These are phyloP conservation scores for Aspergillus affinis DNA, from an alignment of 495 filamentous ascomycete species.

Conservation along the genomic window DNA sequence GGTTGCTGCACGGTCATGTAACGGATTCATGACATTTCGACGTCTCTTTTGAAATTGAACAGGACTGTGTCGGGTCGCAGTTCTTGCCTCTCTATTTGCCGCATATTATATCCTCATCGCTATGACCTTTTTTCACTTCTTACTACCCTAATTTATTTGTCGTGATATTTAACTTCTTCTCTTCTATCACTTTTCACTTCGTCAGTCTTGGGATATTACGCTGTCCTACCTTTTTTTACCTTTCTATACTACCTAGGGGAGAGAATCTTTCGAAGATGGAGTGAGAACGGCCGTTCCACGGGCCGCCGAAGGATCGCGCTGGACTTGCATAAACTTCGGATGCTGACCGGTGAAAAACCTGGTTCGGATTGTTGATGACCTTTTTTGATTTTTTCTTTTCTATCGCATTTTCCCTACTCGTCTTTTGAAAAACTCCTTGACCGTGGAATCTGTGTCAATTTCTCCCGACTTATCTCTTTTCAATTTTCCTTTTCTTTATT, in stretches of 20 bases:
- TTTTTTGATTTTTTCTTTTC: constrained; percentile 21
- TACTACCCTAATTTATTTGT: constrained; percentile 23
- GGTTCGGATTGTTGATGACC: constrained; percentile 21
- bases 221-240: not conserved
- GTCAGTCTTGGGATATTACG: constrained; percentile 7
- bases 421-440: not conserved
- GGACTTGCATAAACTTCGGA: constrained; percentile 43
- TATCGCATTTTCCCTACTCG: constrained; percentile 43
- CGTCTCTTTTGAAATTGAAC: constrained; percentile 8
- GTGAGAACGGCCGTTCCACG: constrained; percentile 9
- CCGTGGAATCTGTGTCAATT: not conserved
- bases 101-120: constrained; percentile 31
- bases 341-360: constrained; percentile 7
- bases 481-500: constrained; percentile 29
- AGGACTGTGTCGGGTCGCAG: constrained; percentile 11
- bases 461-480: constrained; percentile 11
- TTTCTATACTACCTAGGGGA: not conserved
- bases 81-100: constrained; percentile 8
- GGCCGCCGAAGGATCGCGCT: constrained; percentile 37
- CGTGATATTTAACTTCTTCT: constrained; percentile 20
- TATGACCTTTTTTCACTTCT: constrained; percentile 31
- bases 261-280: constrained; percentile 4
- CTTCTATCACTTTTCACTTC: not conserved
- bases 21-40: constrained; percentile 36
- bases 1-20: constrained; percentile 96